Percentiles rank a stretch among this genome's conserved stretches.
Evolutionary conservation across 106 monocot species (phyloP).

Genomic region (Phalaenopsis aphrodite): DNA sequence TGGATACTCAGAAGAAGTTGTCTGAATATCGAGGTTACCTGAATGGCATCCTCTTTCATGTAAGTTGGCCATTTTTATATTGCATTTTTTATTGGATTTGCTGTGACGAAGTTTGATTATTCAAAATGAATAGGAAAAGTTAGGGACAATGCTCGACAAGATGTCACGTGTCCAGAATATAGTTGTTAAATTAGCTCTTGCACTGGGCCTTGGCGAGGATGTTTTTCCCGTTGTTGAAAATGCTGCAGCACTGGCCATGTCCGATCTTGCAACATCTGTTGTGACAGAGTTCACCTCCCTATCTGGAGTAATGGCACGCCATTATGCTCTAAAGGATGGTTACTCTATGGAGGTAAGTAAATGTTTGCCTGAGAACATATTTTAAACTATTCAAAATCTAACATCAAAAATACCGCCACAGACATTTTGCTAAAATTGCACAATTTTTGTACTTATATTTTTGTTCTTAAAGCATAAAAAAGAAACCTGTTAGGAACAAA

Average conservation of each 20-base stretch:
- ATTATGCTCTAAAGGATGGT: constrained; percentile 86
- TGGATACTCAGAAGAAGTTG: constrained; percentile 75
- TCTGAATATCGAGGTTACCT: constrained; percentile 65
- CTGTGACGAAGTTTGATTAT: neutral
- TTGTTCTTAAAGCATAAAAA: neutral
- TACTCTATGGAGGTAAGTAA: constrained; percentile 53
- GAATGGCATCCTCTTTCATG: constrained; percentile 94
- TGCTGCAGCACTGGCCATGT: constrained; percentile 83
- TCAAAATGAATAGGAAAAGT: constrained; percentile 62
- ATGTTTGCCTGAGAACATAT: neutral
- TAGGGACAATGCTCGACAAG: constrained; percentile 94
- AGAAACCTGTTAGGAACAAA: too few relatives aligned
- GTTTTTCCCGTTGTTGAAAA: constrained; percentile 46
- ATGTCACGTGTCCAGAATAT: constrained; percentile 50
- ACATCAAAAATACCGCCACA: neutral
- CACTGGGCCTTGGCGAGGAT: constrained; percentile 43
- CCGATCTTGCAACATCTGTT: constrained; percentile 89
- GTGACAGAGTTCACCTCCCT: constrained; percentile 93
- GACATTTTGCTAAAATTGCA: too few relatives aligned
- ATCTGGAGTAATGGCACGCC: constrained; percentile 92
- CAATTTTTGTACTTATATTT: neutral
- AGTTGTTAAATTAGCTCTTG: constrained; percentile 44
- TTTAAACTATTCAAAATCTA: neutral
- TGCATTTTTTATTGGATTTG: neutral
- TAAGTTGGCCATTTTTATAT: constrained; percentile 23